A percentile compares a stretch with the other conserved stretches of the same genome.
Evolutionary conservation across 345 rosid genomes (phyloP).

Genomic region (Sisymbrium altissimum): DNA sequence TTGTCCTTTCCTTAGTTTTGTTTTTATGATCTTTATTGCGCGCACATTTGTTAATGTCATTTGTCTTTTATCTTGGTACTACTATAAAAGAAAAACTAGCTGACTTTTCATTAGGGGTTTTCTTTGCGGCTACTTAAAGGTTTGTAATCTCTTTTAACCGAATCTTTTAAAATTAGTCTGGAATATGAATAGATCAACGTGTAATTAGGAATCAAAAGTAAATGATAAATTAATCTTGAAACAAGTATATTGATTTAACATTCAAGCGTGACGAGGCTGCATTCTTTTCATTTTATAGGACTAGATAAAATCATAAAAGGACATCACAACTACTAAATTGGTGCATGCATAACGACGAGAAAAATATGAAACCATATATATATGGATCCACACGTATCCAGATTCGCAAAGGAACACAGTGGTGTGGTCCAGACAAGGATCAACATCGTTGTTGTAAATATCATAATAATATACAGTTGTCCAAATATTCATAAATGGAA

Average conservation of each 20-base stretch:
- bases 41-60: neutral
- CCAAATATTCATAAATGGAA: slow-evolving; percentile 31
- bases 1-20: slow-evolving; percentile 21
- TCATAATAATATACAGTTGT: neutral
- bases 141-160: neutral
- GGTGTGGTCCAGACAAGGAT: slow-evolving; percentile 33
- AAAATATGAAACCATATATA: neutral
- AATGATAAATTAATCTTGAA: neutral
- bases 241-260: neutral
- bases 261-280: neutral
- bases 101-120: neutral
- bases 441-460: slow-evolving; percentile 25
- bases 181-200: neutral
- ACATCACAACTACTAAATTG: slow-evolving; percentile 4
- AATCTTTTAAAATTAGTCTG: neutral
- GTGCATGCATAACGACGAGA: slow-evolving; percentile 23
- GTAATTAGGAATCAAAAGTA: neutral
- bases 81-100: neutral
- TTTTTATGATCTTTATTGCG: neutral
- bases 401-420: slow-evolving; percentile 5
- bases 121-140: neutral
- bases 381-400: slow-evolving; percentile 15
- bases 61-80: neutral
- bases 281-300: neutral
- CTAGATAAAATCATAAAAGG: neutral